Evolutionary conservation across 805 yeast species (phyloP).

Genomic region (Sporopachydermia lactativora): DNA sequence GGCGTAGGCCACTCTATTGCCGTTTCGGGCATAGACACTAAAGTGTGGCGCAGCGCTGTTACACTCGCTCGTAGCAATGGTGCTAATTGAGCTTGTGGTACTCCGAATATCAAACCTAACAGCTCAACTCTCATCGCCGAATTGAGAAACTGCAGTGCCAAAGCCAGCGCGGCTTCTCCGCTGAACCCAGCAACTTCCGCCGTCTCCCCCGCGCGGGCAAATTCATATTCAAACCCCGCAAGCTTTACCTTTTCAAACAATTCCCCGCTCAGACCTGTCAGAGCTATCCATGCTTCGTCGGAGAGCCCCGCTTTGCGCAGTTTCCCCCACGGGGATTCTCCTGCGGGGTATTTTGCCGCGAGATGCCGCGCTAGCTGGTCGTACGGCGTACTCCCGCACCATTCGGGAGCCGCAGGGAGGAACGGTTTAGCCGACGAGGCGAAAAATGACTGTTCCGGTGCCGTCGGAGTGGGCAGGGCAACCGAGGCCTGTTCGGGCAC

Average conservation of each 20-base stretch:
- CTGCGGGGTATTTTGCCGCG: too few species aligned
- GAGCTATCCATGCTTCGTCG: background rate
- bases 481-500: too few species aligned
- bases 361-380: too few species aligned
- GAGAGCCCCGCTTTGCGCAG: background rate
- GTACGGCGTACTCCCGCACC: too few species aligned
- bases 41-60: background rate
- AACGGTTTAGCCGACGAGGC: too few species aligned
- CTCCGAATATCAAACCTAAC: background rate
- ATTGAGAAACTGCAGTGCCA: background rate
- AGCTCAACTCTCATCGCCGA: background rate
- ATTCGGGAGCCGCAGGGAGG: too few species aligned
- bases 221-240: background rate
- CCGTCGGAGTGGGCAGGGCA: too few species aligned
- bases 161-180: background rate
- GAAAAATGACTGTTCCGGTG: too few species aligned
- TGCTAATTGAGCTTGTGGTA: background rate
- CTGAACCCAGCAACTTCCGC: background rate
- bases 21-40: background rate
- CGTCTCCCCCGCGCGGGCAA: background rate
- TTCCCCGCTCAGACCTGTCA: slow-evolving; percentile 1
- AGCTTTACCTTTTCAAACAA: background rate
- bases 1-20: background rate
- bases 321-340: too few species aligned
- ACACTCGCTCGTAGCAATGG: background rate